These are phyloP conservation scores for Arthroderma uncinatum DNA, from an alignment of 2,329 filamentous ascomycete species.

Conservation along the genomic window DNA sequence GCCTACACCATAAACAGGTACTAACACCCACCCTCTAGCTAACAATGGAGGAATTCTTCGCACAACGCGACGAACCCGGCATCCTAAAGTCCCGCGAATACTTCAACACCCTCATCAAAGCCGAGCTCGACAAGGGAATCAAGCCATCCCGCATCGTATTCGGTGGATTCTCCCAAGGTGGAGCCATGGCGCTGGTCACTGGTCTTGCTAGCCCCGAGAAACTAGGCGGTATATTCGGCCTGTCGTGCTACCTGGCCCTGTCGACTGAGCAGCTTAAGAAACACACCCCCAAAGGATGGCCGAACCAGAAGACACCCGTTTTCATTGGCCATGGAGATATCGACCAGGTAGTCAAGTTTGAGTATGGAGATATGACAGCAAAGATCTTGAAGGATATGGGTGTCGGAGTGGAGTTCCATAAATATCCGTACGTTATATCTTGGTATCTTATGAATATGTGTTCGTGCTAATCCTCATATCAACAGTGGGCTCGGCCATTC, in stretches of 20 bases:
- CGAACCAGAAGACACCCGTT: slow-evolving; percentile 67
- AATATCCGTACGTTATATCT: slow-evolving; percentile 52
- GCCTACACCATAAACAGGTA: not conserved
- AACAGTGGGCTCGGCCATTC: slow-evolving; percentile 60
- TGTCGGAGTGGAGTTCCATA: slow-evolving; percentile 62
- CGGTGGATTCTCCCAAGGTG: slow-evolving; percentile 58
- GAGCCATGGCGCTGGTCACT: slow-evolving; percentile 71
- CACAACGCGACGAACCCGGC: slow-evolving; percentile 49
- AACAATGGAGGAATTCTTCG: slow-evolving; percentile 32
- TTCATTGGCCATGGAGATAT: slow-evolving; percentile 79
- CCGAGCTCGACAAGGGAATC: slow-evolving; percentile 71
- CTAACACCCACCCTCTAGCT: slow-evolving; percentile 22
- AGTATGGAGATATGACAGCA: slow-evolving; percentile 57
- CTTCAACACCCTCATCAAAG: slow-evolving; percentile 66
- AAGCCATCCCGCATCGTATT: slow-evolving; percentile 72
- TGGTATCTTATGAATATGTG: not conserved
- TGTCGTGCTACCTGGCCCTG: slow-evolving; percentile 73
- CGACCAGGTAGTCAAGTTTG: slow-evolving; percentile 60
- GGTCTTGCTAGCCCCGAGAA: slow-evolving; percentile 63
- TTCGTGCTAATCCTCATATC: not conserved
- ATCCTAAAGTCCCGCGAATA: slow-evolving; percentile 63
- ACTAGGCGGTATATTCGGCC: slow-evolving; percentile 75
- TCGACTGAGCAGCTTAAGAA: slow-evolving; percentile 49
- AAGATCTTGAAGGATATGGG: slow-evolving; percentile 58
- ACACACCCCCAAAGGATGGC: slow-evolving; percentile 42